phyloP scores from a whole-genome alignment of 176 grass and related monocot species.

The Eleusine coracana region DNA sequence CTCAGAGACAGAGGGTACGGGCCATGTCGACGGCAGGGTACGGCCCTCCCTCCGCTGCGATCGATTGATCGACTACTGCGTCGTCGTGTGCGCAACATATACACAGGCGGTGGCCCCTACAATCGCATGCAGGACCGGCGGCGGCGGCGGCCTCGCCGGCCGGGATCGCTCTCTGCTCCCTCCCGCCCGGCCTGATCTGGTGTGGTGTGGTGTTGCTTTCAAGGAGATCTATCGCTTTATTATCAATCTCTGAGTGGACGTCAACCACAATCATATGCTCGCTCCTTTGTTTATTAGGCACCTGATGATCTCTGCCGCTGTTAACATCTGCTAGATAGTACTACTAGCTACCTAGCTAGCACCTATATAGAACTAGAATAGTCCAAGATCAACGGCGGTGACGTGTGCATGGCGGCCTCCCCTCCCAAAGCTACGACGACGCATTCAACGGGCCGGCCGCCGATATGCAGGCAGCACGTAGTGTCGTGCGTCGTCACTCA shows the following conservation, averaged over 20 bases:
- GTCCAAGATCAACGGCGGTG: not conserved
- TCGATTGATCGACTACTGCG: not conserved
- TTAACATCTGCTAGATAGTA: too few species aligned
- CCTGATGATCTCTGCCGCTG: not conserved
- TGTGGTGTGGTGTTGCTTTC: not conserved
- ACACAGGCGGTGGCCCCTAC: not conserved
- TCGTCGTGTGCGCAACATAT: not conserved
- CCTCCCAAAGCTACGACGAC: not conserved
- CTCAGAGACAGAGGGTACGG: slow-evolving; percentile 41
- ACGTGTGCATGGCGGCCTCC: not conserved
- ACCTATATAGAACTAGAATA: not conserved
- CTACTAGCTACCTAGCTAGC: too few species aligned
- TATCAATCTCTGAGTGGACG: not conserved
- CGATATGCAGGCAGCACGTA: not conserved
- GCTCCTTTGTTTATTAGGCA: not conserved
- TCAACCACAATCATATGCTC: not conserved
- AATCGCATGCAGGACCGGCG: not conserved
- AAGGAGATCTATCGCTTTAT: not conserved
- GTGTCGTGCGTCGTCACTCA: not conserved
- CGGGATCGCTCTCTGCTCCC: not conserved
- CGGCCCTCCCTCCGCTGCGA: not conserved
- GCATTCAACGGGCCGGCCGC: not conserved
- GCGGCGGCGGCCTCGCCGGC: slow-evolving; percentile 2
- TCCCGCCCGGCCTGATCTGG: not conserved
- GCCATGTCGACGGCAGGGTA: slow-evolving; percentile 53